Conservation (phyloP, 305 asterid species). For the Withania somnifera region DNA sequence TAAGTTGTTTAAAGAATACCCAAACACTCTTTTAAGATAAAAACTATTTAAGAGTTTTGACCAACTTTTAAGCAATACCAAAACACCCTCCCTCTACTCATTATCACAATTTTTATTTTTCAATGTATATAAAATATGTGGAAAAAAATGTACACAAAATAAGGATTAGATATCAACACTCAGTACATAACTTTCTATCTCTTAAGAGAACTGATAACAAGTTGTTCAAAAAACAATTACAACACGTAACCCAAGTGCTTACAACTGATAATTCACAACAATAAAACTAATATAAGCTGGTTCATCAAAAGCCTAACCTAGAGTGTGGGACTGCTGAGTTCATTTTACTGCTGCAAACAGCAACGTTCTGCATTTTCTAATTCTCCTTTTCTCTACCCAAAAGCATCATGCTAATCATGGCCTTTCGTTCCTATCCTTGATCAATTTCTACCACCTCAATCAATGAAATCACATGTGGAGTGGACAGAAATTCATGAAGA, state of each 20-base stretch:
- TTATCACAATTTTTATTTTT: neutral
- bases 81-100: too few species aligned
- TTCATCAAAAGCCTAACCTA: neutral
- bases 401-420: neutral
- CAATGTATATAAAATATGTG: neutral
- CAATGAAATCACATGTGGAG: neutral
- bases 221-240: neutral
- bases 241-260: neutral
- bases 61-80: too few species aligned
- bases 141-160: too few species aligned
- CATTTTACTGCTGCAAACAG: neutral
- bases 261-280: too few species aligned
- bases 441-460: neutral
- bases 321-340: neutral
- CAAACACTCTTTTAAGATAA: too few species aligned
- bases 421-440: neutral
- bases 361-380: neutral
- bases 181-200: too few species aligned
- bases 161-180: neutral
- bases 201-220: neutral
- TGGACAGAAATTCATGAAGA: neutral
- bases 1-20: too few species aligned
- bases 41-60: too few species aligned
- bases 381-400: neutral
- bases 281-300: neutral